These are phyloP conservation scores for Coffea humblotiana DNA, from an alignment of 305 asterid genomes.

Conservation along the genomic window DNA sequence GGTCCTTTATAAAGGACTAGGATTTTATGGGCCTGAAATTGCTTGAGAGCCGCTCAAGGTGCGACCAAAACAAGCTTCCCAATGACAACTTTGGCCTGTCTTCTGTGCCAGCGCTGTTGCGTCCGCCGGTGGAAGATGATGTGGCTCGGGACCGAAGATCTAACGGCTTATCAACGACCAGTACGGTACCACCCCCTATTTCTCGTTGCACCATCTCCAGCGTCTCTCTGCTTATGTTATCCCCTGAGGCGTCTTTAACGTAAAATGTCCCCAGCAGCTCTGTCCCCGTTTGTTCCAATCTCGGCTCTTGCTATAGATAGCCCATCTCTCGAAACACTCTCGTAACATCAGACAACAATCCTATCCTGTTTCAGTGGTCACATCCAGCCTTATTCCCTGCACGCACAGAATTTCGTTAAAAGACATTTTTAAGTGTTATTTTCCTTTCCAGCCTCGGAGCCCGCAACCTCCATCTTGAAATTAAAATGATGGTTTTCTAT, in stretches of 20 bases:
- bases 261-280: constrained; percentile 75
- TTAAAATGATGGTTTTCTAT: background rate
- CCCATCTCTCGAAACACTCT: constrained; percentile 80
- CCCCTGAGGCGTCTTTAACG: constrained; percentile 65
- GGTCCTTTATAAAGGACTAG: constrained; percentile 5
- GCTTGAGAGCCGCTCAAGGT: constrained; percentile 60
- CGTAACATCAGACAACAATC: constrained; percentile 68
- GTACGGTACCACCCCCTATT: constrained; percentile 53
- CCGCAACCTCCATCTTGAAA: background rate
- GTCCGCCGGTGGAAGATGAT: constrained; percentile 27
- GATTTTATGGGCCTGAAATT: constrained; percentile 59
- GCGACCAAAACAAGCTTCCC: constrained; percentile 73
- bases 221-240: constrained; percentile 43
- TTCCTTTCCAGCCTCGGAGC: background rate
- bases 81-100: constrained; percentile 49
- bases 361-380: constrained; percentile 56
- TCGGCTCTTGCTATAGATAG: constrained; percentile 72
- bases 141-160: constrained; percentile 18
- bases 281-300: constrained; percentile 55
- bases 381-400: constrained; percentile 69
- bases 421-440: background rate
- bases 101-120: constrained; percentile 20
- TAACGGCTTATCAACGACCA: constrained; percentile 34
- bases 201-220: constrained; percentile 56
- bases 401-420: background rate